Conservation (phyloP, 192 early-diverging fungal species). For the Linderina pennispora region DNA sequence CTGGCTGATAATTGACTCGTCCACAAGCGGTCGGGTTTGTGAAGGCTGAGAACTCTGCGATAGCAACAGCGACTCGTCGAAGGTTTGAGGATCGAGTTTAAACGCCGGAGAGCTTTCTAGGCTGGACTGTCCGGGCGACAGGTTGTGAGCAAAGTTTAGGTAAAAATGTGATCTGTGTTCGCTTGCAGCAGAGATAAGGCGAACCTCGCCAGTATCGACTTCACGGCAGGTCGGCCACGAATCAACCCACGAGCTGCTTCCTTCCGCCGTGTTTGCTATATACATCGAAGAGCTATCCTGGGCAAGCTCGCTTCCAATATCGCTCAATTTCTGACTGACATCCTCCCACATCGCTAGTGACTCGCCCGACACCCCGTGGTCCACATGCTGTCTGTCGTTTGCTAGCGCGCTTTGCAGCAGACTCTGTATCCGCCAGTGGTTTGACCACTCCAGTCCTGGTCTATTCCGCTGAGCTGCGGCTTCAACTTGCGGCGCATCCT, state of each 20-base stretch:
- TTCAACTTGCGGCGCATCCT: background rate
- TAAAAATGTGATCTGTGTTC: too few species aligned
- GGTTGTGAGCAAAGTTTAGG: too few species aligned
- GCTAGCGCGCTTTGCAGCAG: constrained; percentile 29
- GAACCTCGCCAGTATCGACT: constrained; percentile 13
- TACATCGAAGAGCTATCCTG: too few species aligned
- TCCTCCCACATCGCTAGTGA: too few species aligned
- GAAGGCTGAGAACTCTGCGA: background rate
- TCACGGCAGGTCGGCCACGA: constrained; percentile 22
- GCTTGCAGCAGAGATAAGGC: too few species aligned
- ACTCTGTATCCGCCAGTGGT: constrained; percentile 35
- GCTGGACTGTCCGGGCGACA: too few species aligned
- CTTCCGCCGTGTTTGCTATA: too few species aligned
- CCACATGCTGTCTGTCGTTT: constrained; percentile 2
- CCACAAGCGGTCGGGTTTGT: background rate
- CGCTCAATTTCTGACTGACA: too few species aligned
- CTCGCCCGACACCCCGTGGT: background rate
- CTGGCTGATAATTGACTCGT: too few species aligned
- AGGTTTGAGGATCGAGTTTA: background rate
- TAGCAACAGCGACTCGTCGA: background rate
- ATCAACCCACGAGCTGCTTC: constrained; percentile 5
- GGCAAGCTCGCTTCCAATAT: too few species aligned
- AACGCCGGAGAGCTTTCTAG: background rate
- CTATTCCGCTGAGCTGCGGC: too few species aligned
- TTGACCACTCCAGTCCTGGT: constrained; percentile 25